Evolutionary conservation across 768 basidiomycete species (phyloP), one percentile per base, ranked within the genome.

Genomic region (Flagelloscypha sp.): DNA sequence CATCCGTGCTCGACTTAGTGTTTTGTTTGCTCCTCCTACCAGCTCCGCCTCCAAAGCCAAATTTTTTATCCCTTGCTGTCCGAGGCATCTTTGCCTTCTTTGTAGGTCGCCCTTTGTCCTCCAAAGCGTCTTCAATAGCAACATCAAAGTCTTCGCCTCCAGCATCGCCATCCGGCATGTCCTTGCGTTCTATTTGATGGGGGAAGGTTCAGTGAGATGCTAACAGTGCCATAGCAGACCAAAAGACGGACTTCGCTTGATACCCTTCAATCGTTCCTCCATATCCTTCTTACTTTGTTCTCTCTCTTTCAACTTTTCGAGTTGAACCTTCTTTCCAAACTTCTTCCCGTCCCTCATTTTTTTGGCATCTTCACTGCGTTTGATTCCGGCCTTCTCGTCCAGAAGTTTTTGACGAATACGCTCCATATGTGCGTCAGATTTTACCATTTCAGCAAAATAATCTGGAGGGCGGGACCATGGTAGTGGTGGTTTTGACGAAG

Each of bases 391-490:
- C 17, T 68, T 63, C 57, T 98, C 95, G 58, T 98, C 86, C 18
- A 98, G 69, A 17, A 98, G 59, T 12, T 83, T 76, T 43, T 89
- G 82, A 36, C 95, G 83, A 46, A 98, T 86, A 40, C 90, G 79
- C 55, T 95, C 90, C 95, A 99, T 99, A 60, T 99, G 95, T 6
- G 84, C 66, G 49, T 99, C 95, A 21, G 80, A 82, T 59, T 98
- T 97, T 47, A 97, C 84, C 94, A 98, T 98, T 62, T 98, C 94
- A 16, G 94, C 94, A 45, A 94, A 98, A 57, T 92, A 98, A 59
- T 97, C 94, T 0, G 76, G 48, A 0, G 95, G 95, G 10, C 94
- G 83, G 7, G 86, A 84, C 61, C 95, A 98, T 0, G 92, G 79
- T 40, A 90, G 65, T 16, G 77, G 73, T 54, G 80, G 72, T 48